phyloP scores from a whole-genome alignment of 2,329 filamentous ascomycete species.

The Ophiostoma novo-ulmi region DNA sequence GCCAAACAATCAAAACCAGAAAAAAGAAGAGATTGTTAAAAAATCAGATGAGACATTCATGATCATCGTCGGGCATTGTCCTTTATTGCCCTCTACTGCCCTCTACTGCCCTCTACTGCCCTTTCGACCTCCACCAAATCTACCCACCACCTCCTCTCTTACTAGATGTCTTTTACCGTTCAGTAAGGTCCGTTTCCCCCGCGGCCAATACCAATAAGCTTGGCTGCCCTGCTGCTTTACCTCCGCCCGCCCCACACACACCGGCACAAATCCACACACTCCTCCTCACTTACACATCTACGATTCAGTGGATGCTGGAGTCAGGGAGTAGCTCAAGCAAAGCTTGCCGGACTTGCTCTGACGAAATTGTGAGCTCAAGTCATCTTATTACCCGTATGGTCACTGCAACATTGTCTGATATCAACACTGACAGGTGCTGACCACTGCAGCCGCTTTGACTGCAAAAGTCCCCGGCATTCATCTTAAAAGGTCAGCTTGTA shows the following conservation, averaged over 20 bases:
- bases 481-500: background rate
- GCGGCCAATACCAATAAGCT: conserved; percentile 2
- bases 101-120: background rate
- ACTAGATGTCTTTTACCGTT: background rate
- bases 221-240: background rate
- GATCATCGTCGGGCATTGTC: background rate
- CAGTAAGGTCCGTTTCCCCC: background rate
- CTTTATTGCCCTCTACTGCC: background rate
- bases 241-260: conserved; percentile 5
- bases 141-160: background rate
- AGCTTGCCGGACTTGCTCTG: background rate
- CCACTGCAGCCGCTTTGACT: background rate
- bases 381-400: conserved; percentile 4
- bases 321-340: background rate
- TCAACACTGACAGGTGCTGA: background rate
- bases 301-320: background rate
- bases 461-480: background rate
- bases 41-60: background rate
- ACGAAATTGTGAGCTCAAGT: background rate
- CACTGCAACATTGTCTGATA: background rate
- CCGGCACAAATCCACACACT: background rate
- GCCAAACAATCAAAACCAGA: background rate
- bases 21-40: background rate
- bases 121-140: too few relatives aligned
- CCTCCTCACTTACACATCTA: conserved; percentile 1